Evolutionary conservation across 805 yeast genomes (phyloP), one percentile per base, ranked within the genome.

Genomic region (Kuraishia cidri): DNA sequence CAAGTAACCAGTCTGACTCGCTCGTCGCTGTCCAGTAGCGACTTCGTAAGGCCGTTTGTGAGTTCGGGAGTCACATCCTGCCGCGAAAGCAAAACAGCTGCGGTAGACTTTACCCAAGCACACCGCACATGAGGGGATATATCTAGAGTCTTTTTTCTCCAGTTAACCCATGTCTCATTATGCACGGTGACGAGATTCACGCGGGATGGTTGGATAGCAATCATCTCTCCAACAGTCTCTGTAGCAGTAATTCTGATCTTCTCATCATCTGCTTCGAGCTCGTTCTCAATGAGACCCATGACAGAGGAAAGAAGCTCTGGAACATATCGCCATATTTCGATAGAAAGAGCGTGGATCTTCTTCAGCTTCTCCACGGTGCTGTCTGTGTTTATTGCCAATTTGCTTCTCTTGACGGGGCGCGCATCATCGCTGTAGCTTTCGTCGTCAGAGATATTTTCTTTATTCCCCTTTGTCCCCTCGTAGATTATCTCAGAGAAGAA

Each of bases 91-190:
- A 85, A 39, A 6, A 80, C 64, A 1, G 46, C 51, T 0, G 78
- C 64, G 0, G 76, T 53, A 23, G 74, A 69, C 31, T 73, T 72
- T 0, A 73, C 74, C 95, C 96, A 87, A 34, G 68, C 64, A 4
- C 66, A 53, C 33, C 96, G 62, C 2, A 86, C 88, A 2, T 47
- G 48, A 0, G 81, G 62, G 2, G 80, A 72, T 6, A 73, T 59
- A 50, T 87, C 97, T 8, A 79, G 61, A 4, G 80, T 69, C 42
- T 87, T 81, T 40, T 78, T 79, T 34, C 82, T 52, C 95, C 95
- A 87, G 19, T 64, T 68, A 11, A 57, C 50, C 72, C 79, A 86
- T 1, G 81, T 71, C 10, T 72, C 72, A 24, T 64, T 65, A 43
- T 79, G 84, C 0, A 64, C 60, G 1, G 66, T 52, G 9, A 69